Evolutionary conservation across 805 yeast species (phyloP), one percentile per base, ranked within the genome.

Genomic region (Spathaspora gorwiae): DNA sequence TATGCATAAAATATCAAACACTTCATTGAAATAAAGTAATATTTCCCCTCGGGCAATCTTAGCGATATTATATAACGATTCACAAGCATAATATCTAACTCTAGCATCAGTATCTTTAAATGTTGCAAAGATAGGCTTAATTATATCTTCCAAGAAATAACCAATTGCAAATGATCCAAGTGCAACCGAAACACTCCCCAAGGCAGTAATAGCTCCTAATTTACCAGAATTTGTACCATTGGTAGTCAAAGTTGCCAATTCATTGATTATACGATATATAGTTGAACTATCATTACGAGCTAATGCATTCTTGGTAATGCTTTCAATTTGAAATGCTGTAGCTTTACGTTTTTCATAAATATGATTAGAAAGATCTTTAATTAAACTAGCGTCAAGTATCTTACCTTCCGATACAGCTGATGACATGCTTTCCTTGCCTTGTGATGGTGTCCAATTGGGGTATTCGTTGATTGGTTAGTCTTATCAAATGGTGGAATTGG

Each of bases 21-120:
- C 84, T 65, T 94, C 98, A 65, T 92, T 94, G 73, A 94, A 94
- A 61, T 88, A 90, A 10, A 86, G 71, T 49, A 94, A 70, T 19
- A 94, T 87, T 64, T 94, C 98, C 27, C 98, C 98, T 54, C 95
- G 82, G 3, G 98, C 96, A 15, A 94, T 95, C 59, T 94, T 94
- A 39, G 98, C 96, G 39, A 94, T 90, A 65, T 94, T 94, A 65
- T 94, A 94, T 49, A 94, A 73, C 40, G 95, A 85, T 59, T 94
- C 99, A 68, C 98, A 94, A 0, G 99, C 97, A 62, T 90, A 94
- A 58, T 94, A 94, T 44, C 99, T 75, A 7, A 94, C 99, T 53
- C 95, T 80, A n/a, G 96, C 92, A 62, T 94, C 97, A 48, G 94
- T 96, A 59, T 94, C 99, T 41, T 95, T 92, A 62, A 94, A 94